A percentile compares a stretch with the other conserved stretches of the same genome.
Evolutionary conservation across 1,139 yeast genomes (phyloP).

Genomic region (Sugiyamaella pinicola): DNA sequence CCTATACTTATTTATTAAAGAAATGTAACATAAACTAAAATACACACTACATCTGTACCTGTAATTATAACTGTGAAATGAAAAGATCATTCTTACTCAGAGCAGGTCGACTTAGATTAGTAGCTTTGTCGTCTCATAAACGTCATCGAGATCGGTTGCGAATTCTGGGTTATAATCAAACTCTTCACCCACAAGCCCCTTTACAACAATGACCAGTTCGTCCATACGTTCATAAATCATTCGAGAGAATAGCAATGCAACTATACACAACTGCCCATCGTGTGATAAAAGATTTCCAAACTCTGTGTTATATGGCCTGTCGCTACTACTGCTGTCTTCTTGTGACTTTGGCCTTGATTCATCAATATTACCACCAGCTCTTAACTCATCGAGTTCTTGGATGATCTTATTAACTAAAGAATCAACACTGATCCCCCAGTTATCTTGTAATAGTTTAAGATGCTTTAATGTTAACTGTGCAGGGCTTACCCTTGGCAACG

Average conservation of each 20-base stretch:
- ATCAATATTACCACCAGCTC: conserved; percentile 11
- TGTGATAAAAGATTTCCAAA: conserved; percentile 18
- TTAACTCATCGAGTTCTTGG: conserved; percentile 17
- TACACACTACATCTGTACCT: too few species aligned
- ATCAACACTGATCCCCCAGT: conserved; percentile 24
- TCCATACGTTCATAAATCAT: conserved; percentile 37
- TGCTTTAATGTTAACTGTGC: conserved; percentile 34
- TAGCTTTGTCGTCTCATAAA: conserved; percentile 12
- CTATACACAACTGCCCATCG: conserved; percentile 34
- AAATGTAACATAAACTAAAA: neutral
- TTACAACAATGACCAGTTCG: conserved; percentile 34
- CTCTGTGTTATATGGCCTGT: neutral
- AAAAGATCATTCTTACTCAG: too few species aligned
- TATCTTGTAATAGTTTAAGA: conserved; percentile 24
- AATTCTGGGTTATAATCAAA: conserved; percentile 30
- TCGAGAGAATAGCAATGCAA: conserved; percentile 33
- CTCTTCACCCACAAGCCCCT: conserved; percentile 40
- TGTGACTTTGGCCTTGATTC: neutral
- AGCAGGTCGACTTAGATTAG: conserved; percentile 6
- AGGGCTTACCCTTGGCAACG: conserved; percentile 38
- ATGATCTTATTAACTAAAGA: conserved; percentile 5
- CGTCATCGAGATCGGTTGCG: conserved; percentile 11
- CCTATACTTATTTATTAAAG: too few species aligned
- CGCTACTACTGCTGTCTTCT: neutral
- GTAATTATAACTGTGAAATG: too few species aligned